These are phyloP conservation scores for Ottelia alismoides DNA, from an alignment of 106 monocot species.

Conservation along the genomic window DNA sequence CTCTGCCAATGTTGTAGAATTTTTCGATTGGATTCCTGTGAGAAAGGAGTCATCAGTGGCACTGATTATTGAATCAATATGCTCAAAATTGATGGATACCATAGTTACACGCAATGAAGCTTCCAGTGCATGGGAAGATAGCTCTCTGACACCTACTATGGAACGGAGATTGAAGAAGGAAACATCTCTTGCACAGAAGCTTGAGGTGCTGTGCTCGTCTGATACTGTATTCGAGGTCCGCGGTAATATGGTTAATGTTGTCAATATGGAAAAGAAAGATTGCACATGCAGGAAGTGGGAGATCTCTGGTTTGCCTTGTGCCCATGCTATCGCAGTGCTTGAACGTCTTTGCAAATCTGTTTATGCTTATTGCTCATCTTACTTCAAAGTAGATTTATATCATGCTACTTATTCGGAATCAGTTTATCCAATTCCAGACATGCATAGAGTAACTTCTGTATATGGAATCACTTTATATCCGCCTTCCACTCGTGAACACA, in stretches of 20 bases:
- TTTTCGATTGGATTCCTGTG: slow-evolving; percentile 72
- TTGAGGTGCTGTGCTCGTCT: slow-evolving; percentile 79
- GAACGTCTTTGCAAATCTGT: slow-evolving; percentile 39
- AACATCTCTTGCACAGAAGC: slow-evolving; percentile 29
- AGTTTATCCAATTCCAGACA: slow-evolving; percentile 56
- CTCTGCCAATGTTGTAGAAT: slow-evolving; percentile 48
- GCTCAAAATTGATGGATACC: slow-evolving; percentile 47
- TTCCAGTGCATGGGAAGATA: slow-evolving; percentile 36
- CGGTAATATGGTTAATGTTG: slow-evolving; percentile 60
- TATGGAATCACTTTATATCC: slow-evolving; percentile 21
- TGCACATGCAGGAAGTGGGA: slow-evolving; percentile 91
- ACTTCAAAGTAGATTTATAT: slow-evolving; percentile 44
- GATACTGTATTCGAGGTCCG: slow-evolving; percentile 89
- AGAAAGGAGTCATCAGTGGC: slow-evolving; percentile 68
- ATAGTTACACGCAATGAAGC: slow-evolving; percentile 39
- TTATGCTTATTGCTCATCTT: slow-evolving; percentile 64
- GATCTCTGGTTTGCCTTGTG: slow-evolving; percentile 73
- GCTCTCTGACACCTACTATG: slow-evolving; percentile 57
- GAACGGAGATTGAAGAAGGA: slow-evolving; percentile 64
- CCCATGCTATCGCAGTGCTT: slow-evolving; percentile 63
- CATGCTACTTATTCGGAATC: slow-evolving; percentile 35
- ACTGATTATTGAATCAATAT: slow-evolving; percentile 59
- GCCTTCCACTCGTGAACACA: slow-evolving; percentile 25
- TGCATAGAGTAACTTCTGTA: slow-evolving; percentile 40
- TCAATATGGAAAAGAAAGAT: slow-evolving; percentile 49